phyloP scores from a whole-genome alignment of 148 eudicot species.

The Rhododendron griersonianum region DNA sequence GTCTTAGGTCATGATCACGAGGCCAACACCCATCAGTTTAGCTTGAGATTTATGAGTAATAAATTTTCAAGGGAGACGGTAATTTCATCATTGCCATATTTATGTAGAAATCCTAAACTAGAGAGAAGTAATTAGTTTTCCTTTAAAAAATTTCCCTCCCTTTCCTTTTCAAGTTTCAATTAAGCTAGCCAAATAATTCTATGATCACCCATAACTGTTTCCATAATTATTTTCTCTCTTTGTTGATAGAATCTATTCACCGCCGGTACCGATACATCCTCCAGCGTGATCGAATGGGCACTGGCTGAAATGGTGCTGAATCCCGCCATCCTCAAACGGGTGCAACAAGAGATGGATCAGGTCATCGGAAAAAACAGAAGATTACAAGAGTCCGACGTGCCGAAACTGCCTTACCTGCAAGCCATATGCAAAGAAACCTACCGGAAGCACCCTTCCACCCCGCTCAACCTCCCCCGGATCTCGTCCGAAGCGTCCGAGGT shows the following conservation, averaged over 20 bases:
- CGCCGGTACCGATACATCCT: not conserved
- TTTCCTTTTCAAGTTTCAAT: not conserved
- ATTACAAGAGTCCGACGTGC: conserved; percentile 32
- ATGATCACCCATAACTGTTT: not conserved
- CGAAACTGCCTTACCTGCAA: conserved; percentile 3
- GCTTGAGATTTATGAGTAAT: not conserved
- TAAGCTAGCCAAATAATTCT: not conserved
- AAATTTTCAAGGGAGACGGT: conserved; percentile 25
- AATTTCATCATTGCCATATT: conserved; percentile 25
- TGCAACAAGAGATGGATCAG: conserved; percentile 22
- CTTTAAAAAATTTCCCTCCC: not conserved
- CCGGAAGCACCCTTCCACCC: conserved; percentile 35
- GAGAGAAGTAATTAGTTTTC: not conserved
- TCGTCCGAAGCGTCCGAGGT: conserved; percentile 21
- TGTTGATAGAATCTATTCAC: conserved; percentile 22
- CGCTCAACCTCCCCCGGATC: conserved; percentile 25
- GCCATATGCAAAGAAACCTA: conserved; percentile 26
- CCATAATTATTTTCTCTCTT: not conserved
- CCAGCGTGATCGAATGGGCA: not conserved
- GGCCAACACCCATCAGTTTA: no score
- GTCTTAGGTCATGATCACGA: no score
- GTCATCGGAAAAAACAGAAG: conserved; percentile 22
- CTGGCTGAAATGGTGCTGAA: conserved; percentile 30
- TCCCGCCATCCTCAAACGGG: conserved; percentile 17
- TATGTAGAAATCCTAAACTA: not conserved